Evolutionary conservation across 495 filamentous ascomycete species (phyloP), one percentile per base, ranked within the genome.

Genomic region (Ramalina intermedia): DNA sequence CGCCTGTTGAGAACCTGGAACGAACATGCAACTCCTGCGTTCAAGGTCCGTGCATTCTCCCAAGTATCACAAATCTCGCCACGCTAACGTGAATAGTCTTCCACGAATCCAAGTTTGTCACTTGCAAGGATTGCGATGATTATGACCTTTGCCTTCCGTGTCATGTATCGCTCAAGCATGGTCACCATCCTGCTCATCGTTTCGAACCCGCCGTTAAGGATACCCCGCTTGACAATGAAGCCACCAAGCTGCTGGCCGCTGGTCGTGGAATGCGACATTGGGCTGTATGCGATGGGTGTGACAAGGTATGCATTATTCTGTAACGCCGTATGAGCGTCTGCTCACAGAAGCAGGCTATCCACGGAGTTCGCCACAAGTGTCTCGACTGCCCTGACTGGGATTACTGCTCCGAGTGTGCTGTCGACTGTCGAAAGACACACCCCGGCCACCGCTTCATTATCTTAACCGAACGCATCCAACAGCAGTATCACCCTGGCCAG

Each of bases 331-430:
- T 24, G 39, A 18, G 46, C 46, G 18, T 36, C 9, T 16, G 29
- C 63, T 70, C 63, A 72, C 43, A 14, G 27, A 7, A 16, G 36
- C 48, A 81, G 73, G 76, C 74, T 57, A 93, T 98, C 57, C 73
- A 75, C 58, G 91, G 91, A 56, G 77, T 94, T 39, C 90, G 91
- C 56, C 84, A 96, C 76, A 99, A 99, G 74, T 99, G 91, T 68
- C 72, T 96, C 54, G 81, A 83, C 57, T 99, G 91, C 71, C 91
- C 93, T 27, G 91, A 99, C 61, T 99, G 85, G 85, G 91, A 99
- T 56, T 95, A 84, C 69, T 99, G 91, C 69, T 73, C 74, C n/a
- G 67, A 71, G 4, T 99, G 91, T 66, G 64, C 84, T 45, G 64
- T 70, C 50, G 76, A 69, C 56, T 80, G 85, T 26, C 54, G 64